Percentiles rank a stretch among this genome's conserved stretches.
Conservation (phyloP, 2,329 filamentous ascomycete species). For the Aaosphaeria arxii region DNA sequence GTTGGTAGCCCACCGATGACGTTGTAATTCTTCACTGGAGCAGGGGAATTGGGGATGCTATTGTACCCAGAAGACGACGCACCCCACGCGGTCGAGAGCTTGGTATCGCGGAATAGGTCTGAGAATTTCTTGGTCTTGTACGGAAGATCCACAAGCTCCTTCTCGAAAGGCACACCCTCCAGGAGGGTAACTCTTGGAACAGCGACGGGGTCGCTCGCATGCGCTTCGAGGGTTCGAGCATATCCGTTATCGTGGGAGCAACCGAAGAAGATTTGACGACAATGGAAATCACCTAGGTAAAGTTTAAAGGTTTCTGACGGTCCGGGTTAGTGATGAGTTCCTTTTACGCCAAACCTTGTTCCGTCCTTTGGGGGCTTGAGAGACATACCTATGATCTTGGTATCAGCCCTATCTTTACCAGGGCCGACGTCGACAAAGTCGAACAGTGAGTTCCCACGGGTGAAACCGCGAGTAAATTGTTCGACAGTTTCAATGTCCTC, state of each 20-base stretch:
- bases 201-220: conserved; percentile 43
- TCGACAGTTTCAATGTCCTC: conserved; percentile 43
- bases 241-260: conserved; percentile 58
- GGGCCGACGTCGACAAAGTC: conserved; percentile 46
- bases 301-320: conserved; percentile 52
- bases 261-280: conserved; percentile 59
- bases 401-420: conserved; percentile 46
- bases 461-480: conserved; percentile 57
- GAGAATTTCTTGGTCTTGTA: conserved; percentile 52
- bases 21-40: neutral
- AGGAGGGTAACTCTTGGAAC: conserved; percentile 53
- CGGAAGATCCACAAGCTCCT: conserved; percentile 49
- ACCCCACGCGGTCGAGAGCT: conserved; percentile 31
- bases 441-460: conserved; percentile 45
- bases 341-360: neutral
- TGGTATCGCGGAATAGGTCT: conserved; percentile 53
- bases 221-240: conserved; percentile 51
- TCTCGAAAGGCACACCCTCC: conserved; percentile 56
- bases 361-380: neutral
- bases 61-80: neutral
- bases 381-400: conserved; percentile 45
- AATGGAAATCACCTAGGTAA: conserved; percentile 57
- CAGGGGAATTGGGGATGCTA: neutral
- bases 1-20: conserved; percentile 18
- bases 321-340: too few relatives aligned